These are phyloP conservation scores for Limnanthes douglasii DNA, from an alignment of 345 rosid species.

Conservation along the genomic window DNA sequence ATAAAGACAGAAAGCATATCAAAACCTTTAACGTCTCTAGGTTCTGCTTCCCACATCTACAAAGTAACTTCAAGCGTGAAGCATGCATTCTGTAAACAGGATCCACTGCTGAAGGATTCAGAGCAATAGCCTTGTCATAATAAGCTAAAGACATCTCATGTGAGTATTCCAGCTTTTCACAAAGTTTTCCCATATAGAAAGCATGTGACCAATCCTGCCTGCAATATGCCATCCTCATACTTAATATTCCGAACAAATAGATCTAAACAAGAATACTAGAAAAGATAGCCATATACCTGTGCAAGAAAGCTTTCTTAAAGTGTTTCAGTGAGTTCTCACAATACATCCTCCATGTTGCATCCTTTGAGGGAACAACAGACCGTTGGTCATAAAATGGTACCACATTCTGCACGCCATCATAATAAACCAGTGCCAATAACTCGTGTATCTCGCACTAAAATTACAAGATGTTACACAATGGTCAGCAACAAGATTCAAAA, in stretches of 20 bases:
- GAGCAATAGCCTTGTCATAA: slow-evolving; percentile 59
- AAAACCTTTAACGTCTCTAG: slow-evolving; percentile 64
- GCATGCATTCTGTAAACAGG: slow-evolving; percentile 96
- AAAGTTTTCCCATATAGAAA: slow-evolving; percentile 90
- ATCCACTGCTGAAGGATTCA: slow-evolving; percentile 83
- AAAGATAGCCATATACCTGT: slow-evolving; percentile 35
- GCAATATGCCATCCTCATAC: slow-evolving; percentile 9
- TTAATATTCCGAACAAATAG: not conserved
- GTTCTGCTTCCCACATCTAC: slow-evolving; percentile 46
- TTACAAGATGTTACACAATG: slow-evolving; percentile 12
- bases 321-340: slow-evolving; percentile 83
- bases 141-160: slow-evolving; percentile 50
- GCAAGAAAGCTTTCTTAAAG: slow-evolving; percentile 72
- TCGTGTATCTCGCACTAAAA: slow-evolving; percentile 85
- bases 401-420: slow-evolving; percentile 97
- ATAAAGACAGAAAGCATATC: slow-evolving; percentile 1
- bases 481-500: slow-evolving; percentile 11
- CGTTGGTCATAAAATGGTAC: slow-evolving; percentile 90
- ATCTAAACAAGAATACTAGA: slow-evolving; percentile 7
- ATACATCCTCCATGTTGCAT: slow-evolving; percentile 56
- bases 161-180: slow-evolving; percentile 74
- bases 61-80: slow-evolving; percentile 80
- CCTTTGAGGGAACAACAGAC: slow-evolving; percentile 58
- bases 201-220: slow-evolving; percentile 98
- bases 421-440: slow-evolving; percentile 87